Evolutionary conservation across 2,329 filamentous ascomycete species (phyloP), one percentile per base, ranked within the genome.

Genomic region (Penicillium sp.): DNA sequence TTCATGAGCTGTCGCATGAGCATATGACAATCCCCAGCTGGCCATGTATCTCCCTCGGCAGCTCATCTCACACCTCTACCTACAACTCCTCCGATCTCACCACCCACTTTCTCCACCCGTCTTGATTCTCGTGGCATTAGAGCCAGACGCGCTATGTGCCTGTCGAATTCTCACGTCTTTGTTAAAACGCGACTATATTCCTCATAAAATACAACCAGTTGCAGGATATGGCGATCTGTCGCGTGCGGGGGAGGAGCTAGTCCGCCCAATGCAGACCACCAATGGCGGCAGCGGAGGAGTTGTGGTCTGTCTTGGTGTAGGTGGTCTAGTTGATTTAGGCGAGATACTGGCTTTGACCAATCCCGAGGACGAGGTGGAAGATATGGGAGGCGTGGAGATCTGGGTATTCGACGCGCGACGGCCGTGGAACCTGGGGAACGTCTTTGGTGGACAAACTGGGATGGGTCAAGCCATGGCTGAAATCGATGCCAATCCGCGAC

Each of bases 181-280:
- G n/a, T 82, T 99, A 58, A 97, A 96, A 77, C 89, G 93, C 81
- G 94, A 99, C 79, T 97, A 96, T 72, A 96, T 99, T 65, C 90
- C 89, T 14, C 93, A 97, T 79, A 97, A 97, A 76, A 96, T 97
- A 69, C 90, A 97, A 69, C 94, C 94, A 1, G 88, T 99, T 53
- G 86, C 90, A 20, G 94, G 94, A 53, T 97, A 97, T 85, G 87
- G 85, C 62, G 94, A 97, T 72, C 84, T 99, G 45, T 83, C 90
- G 69, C 87, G 85, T 65, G 88, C 88, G 22, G 92, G 92, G 44
- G 83, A 85, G 68, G 86, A 92, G 63, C 81, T 95, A 43, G 89
- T 97, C 39, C 82, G 81, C 53, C 92, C 92, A 11, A 92, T 97
- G 90, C 92, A 91, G 81, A 87, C 89, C 69, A 86, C 85, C 31